A percentile compares a stretch with the other conserved stretches of the same genome.
These are phyloP conservation scores for Nothophaeocryptopus gaeumannii DNA, from an alignment of 2,329 filamentous ascomycete genomes.

Conservation along the genomic window DNA sequence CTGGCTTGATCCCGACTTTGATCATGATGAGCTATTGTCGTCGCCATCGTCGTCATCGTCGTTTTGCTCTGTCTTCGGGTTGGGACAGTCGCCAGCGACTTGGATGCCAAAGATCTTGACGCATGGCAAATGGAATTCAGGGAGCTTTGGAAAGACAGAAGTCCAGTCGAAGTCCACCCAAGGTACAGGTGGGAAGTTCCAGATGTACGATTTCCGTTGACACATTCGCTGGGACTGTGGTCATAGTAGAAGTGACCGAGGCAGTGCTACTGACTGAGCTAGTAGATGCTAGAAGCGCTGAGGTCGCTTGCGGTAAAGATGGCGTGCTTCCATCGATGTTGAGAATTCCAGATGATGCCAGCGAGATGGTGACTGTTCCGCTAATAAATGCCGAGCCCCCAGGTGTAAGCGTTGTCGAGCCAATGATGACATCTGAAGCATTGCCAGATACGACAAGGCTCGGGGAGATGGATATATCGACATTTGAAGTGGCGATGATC, in stretches of 20 bases:
- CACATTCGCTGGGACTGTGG: slow-evolving; percentile 10
- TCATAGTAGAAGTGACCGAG: slow-evolving; percentile 12
- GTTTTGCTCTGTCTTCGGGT: slow-evolving; percentile 6
- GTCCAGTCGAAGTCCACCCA: slow-evolving; percentile 7
- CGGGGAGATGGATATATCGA: neutral
- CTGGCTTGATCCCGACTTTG: no score
- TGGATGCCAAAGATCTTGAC: slow-evolving; percentile 13
- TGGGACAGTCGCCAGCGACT: slow-evolving; percentile 12
- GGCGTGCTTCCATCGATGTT: slow-evolving; percentile 8
- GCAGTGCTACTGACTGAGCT: neutral
- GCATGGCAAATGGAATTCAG: slow-evolving; percentile 12
- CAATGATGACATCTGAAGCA: slow-evolving; percentile 1
- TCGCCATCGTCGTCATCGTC: slow-evolving; percentile 3
- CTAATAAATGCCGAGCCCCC: slow-evolving; percentile 1
- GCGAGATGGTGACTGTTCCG: neutral
- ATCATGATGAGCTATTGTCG: neutral
- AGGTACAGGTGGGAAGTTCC: slow-evolving; percentile 11
- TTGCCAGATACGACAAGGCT: slow-evolving; percentile 1
- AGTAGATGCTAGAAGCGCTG: neutral
- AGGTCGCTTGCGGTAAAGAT: neutral
- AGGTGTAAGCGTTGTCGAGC: slow-evolving; percentile 2
- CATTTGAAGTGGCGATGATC: no score
- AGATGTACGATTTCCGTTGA: slow-evolving; percentile 13
- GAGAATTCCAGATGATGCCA: neutral
- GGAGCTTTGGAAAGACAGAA: slow-evolving; percentile 11